Percentiles rank a stretch among this genome's conserved stretches.
Evolutionary conservation across 805 yeast genomes (phyloP).

Genomic region (Yueomyces sp.): DNA sequence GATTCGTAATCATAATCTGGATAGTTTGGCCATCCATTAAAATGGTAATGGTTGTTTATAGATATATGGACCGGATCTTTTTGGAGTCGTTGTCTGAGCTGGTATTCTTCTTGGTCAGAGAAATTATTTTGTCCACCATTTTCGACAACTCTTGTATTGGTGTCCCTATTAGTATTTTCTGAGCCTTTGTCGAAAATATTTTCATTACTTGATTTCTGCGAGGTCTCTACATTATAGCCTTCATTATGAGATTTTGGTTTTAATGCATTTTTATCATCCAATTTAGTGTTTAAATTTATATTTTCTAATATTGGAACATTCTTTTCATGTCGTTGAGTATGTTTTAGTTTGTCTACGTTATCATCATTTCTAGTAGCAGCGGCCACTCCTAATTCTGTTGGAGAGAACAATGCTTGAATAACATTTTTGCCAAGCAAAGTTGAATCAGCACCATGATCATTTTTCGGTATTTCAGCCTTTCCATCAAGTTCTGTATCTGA

Average conservation of each 20-base stretch:
- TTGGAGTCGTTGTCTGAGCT: neutral
- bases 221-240: neutral
- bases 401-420: constrained; percentile 12
- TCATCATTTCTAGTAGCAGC: constrained; percentile 8
- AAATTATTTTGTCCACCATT: neutral
- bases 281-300: too few species aligned
- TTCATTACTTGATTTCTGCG: neutral
- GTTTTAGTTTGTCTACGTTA: neutral
- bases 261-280: neutral
- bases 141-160: neutral
- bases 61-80: neutral
- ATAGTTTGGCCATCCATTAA: neutral
- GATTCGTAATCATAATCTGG: neutral
- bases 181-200: neutral
- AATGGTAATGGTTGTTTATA: neutral
- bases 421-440: constrained; percentile 3
- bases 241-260: neutral
- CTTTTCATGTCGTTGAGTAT: too few species aligned
- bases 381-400: constrained; percentile 15
- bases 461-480: neutral
- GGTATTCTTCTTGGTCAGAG: too few species aligned
- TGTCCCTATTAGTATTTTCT: too few species aligned
- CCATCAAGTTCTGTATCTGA: neutral
- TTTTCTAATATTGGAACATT: too few species aligned
- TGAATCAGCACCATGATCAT: neutral